These are phyloP conservation scores for Chaetomiaceae sp. DNA, from an alignment of 2,329 filamentous ascomycete genomes.

Conservation along the genomic window DNA sequence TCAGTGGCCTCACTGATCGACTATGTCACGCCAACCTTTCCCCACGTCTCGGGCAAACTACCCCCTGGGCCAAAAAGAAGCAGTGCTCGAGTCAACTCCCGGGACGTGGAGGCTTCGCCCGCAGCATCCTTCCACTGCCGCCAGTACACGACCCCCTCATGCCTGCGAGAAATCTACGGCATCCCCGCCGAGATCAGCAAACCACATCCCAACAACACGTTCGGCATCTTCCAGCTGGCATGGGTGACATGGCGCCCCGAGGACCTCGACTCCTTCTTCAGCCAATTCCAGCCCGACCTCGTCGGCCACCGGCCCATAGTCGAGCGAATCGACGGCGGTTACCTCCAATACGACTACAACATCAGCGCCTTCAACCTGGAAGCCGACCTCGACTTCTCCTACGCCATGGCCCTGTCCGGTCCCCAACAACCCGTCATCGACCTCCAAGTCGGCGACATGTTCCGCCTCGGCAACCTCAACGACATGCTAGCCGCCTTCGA, in stretches of 20 bases:
- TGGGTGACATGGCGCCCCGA: not conserved
- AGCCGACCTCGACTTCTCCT: not conserved
- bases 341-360: not conserved
- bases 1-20: no score
- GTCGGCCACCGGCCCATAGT: not conserved
- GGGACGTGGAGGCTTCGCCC: not conserved
- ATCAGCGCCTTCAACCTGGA: not conserved
- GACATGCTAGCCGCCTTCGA: not conserved
- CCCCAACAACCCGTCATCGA: not conserved
- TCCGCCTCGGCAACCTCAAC: not conserved
- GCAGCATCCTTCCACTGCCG: no score
- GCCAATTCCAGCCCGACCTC: not conserved
- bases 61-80: no score
- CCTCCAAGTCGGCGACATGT: not conserved
- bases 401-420: not conserved
- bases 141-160: not conserved
- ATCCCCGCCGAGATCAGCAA: not conserved
- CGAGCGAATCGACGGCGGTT: not conserved
- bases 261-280: slow-evolving; percentile 7
- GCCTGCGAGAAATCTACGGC: not conserved
- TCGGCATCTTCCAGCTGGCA: slow-evolving; percentile 5
- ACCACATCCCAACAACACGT: slow-evolving; percentile 1
- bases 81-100: no score
- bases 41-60: no score
- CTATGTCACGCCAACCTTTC: no score